Evolutionary conservation across 2,329 filamentous ascomycete genomes (phyloP), one percentile per base, ranked within the genome.

Genomic region (Aspergillus sp.): DNA sequence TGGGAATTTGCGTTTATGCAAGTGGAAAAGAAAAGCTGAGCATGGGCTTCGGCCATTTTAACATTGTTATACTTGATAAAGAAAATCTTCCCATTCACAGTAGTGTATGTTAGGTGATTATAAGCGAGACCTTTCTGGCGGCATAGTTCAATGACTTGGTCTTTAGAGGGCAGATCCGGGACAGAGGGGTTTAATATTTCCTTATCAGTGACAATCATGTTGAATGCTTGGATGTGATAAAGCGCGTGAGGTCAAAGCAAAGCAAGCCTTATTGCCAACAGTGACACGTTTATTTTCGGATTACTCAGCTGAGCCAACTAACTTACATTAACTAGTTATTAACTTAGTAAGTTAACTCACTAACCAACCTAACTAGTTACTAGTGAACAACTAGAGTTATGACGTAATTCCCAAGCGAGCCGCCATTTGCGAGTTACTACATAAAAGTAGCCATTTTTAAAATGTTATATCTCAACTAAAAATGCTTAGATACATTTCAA

Each of bases 161-260:
- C 31, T 49, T 49, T 49, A 49, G 46, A 50, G 33, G 33, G 47
- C 12, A 50, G 19, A 27, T 50, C 47, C 8, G 47, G 21, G 33
- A 39, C 33, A 50, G 31, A 39, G 12, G 47, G 47, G 9, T 50
- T 50, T 4, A 24, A 50, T 21, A 50, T 39, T 39, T 39, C 47
- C 47, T 39, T 50, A 24, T 39, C 47, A 50, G 47, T 50, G 33
- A 50, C 47, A 50, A 50, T 39, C 47, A 50, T 50, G 19, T 50
- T 50, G 33, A 50, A 47, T 19, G 24, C 44, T 11, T n/a, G 5
- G 24, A 15, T 7, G 31, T 31, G 17, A 46, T 47, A 44, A 44
- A 44, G 24, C 24, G 44, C n/a, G 24, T 23, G 33, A 50, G 24
- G 47, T 50, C 12, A 8, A 50, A 50, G 47, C 47, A 7, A 24